Evolutionary conservation across 176 grass and related monocot species (phyloP).

Genomic region (Carex cristatella): DNA sequence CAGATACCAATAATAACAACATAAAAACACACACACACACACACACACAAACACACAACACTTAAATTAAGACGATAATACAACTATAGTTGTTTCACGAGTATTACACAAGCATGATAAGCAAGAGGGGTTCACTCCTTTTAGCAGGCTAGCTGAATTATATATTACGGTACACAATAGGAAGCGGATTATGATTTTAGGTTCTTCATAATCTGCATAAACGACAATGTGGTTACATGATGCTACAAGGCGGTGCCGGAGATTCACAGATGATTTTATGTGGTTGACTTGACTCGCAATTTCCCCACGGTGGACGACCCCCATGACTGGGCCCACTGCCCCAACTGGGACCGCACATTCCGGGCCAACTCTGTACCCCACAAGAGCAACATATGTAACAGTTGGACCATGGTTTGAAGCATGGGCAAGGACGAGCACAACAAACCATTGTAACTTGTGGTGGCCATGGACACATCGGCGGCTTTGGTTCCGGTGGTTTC

Average conservation of each 20-base stretch:
- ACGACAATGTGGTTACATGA: not conserved
- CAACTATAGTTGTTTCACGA: not conserved
- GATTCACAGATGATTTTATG: not conserved
- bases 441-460: not conserved
- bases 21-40: not conserved
- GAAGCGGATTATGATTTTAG: not conserved
- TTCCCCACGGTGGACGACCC: not conserved
- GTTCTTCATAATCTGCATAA: not conserved
- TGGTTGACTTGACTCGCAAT: not conserved
- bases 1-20: not conserved
- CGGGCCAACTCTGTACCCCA: not conserved
- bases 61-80: not conserved
- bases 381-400: not conserved
- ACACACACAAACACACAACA: not conserved
- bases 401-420: not conserved
- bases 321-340: not conserved
- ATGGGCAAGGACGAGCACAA: not conserved
- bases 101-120: not conserved
- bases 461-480: not conserved
- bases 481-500: not conserved
- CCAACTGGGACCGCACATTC: not conserved
- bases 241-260: not conserved
- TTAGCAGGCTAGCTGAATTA: not conserved
- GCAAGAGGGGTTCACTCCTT: not conserved
- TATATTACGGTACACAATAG: not conserved